Conservation (phyloP, 2,329 filamentous ascomycete species). For the Phyllosticta citriasiana region DNA sequence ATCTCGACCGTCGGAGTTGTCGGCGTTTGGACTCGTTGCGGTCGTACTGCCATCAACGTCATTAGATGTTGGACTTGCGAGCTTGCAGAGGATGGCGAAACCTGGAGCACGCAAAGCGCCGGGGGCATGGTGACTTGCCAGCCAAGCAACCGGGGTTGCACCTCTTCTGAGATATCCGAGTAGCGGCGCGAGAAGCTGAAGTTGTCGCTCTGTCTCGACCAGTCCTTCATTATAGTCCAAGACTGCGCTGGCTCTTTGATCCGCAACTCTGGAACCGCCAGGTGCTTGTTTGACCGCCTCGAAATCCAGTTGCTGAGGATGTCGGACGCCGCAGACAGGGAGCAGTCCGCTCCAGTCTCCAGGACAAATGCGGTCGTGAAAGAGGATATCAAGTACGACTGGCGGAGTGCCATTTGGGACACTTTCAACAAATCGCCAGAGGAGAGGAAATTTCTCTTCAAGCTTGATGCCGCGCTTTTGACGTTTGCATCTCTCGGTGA, state of each 20-base stretch:
- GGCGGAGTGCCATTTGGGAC: conserved; percentile 14
- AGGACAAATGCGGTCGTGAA: neutral
- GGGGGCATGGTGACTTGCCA: conserved; percentile 5
- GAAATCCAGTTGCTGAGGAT: neutral
- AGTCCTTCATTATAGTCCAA: neutral
- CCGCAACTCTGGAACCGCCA: neutral
- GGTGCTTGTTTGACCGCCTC: neutral
- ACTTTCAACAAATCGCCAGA: conserved; percentile 16
- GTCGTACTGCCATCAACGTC: neutral
- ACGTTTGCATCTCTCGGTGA: conserved; percentile 37
- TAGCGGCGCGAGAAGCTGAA: neutral
- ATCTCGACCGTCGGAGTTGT: neutral
- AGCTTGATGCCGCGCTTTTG: conserved; percentile 30
- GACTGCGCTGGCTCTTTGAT: neutral
- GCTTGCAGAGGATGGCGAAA: neutral
- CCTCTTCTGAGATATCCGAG: neutral
- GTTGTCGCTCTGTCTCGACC: neutral
- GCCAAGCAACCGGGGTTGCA: neutral
- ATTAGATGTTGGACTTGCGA: neutral
- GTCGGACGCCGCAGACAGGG: neutral
- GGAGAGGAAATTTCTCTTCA: conserved; percentile 18
- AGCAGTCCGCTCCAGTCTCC: neutral
- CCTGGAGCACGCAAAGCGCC: conserved; percentile 7
- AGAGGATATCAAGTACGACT: conserved; percentile 1
- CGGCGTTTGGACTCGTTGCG: neutral